Conservation (phyloP, 495 filamentous ascomycete species). For the Penicillium subrubescens region DNA sequence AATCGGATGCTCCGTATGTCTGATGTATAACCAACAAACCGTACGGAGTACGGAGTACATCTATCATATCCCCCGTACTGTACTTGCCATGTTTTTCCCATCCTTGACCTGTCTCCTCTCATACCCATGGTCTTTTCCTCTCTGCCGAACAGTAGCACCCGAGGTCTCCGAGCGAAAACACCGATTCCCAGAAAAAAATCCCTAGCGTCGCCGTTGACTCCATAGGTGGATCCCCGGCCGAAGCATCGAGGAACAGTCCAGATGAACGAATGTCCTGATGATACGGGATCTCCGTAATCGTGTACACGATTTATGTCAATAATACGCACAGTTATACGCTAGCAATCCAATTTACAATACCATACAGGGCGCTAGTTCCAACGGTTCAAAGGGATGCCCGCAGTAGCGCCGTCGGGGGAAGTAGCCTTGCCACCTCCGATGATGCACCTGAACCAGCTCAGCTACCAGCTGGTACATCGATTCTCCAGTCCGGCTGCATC, state of each 20-base stretch:
- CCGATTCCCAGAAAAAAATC: slow-evolving; percentile 36
- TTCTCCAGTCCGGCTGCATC: not conserved
- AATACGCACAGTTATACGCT: not conserved
- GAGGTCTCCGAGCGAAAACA: slow-evolving; percentile 25
- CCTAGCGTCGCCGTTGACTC: slow-evolving; percentile 44
- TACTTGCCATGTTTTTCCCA: not conserved
- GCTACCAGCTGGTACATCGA: not conserved
- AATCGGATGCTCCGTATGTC: slow-evolving; percentile 1
- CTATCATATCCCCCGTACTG: not conserved
- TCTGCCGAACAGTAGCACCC: slow-evolving; percentile 1
- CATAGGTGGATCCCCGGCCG: slow-evolving; percentile 19
- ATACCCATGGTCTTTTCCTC: not conserved
- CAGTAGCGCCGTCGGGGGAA: slow-evolving; percentile 27
- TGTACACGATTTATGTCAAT: not conserved
- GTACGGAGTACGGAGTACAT: too few species aligned
- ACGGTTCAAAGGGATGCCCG: slow-evolving; percentile 19
- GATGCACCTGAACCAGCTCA: slow-evolving; percentile 12
- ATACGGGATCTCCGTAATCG: not conserved
- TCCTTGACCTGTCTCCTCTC: not conserved
- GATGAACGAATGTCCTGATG: not conserved
- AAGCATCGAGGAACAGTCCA: slow-evolving; percentile 9
- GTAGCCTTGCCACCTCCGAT: slow-evolving; percentile 23
- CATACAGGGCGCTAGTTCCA: slow-evolving; percentile 16
- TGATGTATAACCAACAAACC: not conserved
- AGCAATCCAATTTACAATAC: not conserved